A percentile compares a stretch with the other conserved stretches of the same genome.
These are phyloP conservation scores for Mycena filopes DNA, from an alignment of 768 basidiomycete species.

Conservation along the genomic window DNA sequence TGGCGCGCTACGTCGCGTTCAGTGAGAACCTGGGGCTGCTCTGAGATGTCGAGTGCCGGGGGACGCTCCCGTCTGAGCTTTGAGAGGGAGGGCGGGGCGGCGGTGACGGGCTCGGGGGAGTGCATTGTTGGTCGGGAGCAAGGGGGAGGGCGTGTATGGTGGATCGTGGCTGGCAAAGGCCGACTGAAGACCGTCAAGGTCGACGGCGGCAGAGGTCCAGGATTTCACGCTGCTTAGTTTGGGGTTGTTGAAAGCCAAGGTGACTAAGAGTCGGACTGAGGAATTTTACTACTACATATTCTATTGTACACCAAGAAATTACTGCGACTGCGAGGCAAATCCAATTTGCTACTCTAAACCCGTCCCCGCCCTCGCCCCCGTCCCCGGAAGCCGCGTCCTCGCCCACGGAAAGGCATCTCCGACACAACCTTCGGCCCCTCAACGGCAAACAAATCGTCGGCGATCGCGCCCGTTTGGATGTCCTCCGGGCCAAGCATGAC, in stretches of 20 bases:
- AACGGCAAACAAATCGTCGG: constrained; percentile 30
- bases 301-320: neutral
- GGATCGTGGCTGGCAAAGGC: too few relatives aligned
- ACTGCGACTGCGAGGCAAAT: too few relatives aligned
- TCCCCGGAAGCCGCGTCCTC: constrained; percentile 25
- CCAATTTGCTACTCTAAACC: neutral
- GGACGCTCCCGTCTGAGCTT: constrained; percentile 61
- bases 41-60: constrained; percentile 60
- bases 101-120: constrained; percentile 18
- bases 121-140: constrained; percentile 13
- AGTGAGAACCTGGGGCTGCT: constrained; percentile 26
- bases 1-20: constrained; percentile 50
- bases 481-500: constrained; percentile 22
- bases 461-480: constrained; percentile 28
- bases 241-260: too few relatives aligned
- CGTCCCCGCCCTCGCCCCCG: constrained; percentile 22
- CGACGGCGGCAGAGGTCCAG: too few relatives aligned
- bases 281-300: too few relatives aligned
- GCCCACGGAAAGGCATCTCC: constrained; percentile 22
- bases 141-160: neutral
- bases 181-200: too few relatives aligned
- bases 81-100: constrained; percentile 16
- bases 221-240: too few relatives aligned
- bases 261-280: too few relatives aligned
- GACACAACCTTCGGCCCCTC: constrained; percentile 11